phyloP scores from a whole-genome alignment of 768 basidiomycete genomes.

The Fibroporia radiculosa region DNA sequence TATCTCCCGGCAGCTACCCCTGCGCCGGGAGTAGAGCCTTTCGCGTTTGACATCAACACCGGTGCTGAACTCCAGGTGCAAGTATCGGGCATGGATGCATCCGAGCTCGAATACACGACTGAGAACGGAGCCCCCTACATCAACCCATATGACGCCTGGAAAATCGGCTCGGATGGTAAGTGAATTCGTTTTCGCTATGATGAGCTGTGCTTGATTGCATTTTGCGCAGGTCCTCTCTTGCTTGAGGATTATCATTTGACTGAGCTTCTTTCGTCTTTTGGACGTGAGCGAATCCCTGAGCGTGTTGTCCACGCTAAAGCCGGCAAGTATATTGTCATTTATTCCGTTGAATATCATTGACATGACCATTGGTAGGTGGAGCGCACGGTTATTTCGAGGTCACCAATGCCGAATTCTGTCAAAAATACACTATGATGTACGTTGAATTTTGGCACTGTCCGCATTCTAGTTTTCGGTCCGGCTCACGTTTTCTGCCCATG shows the following conservation, averaged over 20 bases:
- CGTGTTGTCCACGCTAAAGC: slow-evolving; percentile 30
- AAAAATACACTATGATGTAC: slow-evolving; percentile 27
- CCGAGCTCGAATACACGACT: slow-evolving; percentile 15
- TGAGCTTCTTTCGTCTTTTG: slow-evolving; percentile 19
- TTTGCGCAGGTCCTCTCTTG: slow-evolving; percentile 13
- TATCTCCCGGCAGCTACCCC: slow-evolving; percentile 8
- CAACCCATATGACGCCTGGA: slow-evolving; percentile 17
- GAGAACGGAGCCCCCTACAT: slow-evolving; percentile 18
- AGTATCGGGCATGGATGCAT: slow-evolving; percentile 12
- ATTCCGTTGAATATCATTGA: too few species aligned
- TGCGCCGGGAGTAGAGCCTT: slow-evolving; percentile 6
- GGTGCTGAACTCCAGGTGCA: slow-evolving; percentile 13
- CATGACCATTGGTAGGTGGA: slow-evolving; percentile 18
- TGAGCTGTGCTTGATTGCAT: background rate
- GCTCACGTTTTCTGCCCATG: slow-evolving; percentile 15
- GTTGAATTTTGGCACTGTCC: slow-evolving; percentile 1
- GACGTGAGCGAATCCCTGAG: slow-evolving; percentile 23
- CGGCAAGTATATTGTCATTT: slow-evolving; percentile 6
- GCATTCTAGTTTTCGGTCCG: slow-evolving; percentile 10
- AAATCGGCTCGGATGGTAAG: slow-evolving; percentile 18
- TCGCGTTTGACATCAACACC: slow-evolving; percentile 11
- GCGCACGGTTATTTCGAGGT: slow-evolving; percentile 50
- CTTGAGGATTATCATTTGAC: slow-evolving; percentile 18
- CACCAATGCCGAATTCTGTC: slow-evolving; percentile 36
- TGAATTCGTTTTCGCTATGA: background rate